phyloP scores from a whole-genome alignment of 2,329 filamentous ascomycete genomes.

The Aspergillus pseudoglaucus region DNA sequence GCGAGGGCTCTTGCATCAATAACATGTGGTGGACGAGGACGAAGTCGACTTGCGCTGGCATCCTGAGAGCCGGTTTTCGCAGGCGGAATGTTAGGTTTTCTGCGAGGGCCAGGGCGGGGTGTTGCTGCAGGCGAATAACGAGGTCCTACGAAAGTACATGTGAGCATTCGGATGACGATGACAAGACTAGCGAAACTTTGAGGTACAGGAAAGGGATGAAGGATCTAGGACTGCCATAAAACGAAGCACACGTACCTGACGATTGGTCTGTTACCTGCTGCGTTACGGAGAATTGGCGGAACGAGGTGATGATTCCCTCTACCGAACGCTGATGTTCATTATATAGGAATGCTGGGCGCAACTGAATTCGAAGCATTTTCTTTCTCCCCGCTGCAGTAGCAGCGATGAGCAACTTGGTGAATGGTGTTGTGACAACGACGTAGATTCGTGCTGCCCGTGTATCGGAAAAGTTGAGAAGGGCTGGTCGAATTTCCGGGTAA shows the following conservation, averaged over 20 bases:
- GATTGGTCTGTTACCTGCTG: slow-evolving; percentile 10
- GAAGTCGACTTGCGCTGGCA: slow-evolving; percentile 11
- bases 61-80: slow-evolving; percentile 14
- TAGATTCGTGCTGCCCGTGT: slow-evolving; percentile 2
- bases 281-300: slow-evolving; percentile 23
- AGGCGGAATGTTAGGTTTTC: slow-evolving; percentile 4
- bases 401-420: slow-evolving; percentile 1
- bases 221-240: background rate
- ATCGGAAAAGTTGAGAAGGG: background rate
- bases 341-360: slow-evolving; percentile 14
- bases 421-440: slow-evolving; percentile 1
- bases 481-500: slow-evolving; percentile 3
- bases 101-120: background rate
- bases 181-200: background rate
- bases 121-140: background rate
- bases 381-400: slow-evolving; percentile 3
- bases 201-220: background rate
- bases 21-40: slow-evolving; percentile 16
- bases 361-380: slow-evolving; percentile 22
- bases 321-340: slow-evolving; percentile 9
- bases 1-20: slow-evolving; percentile 34
- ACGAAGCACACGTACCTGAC: slow-evolving; percentile 17
- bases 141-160: background rate
- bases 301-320: slow-evolving; percentile 8
- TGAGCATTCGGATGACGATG: background rate